Percentiles rank a stretch among this genome's conserved stretches.
Conservation (phyloP, 257 asterid genomes). For the Scutellaria barbata region DNA sequence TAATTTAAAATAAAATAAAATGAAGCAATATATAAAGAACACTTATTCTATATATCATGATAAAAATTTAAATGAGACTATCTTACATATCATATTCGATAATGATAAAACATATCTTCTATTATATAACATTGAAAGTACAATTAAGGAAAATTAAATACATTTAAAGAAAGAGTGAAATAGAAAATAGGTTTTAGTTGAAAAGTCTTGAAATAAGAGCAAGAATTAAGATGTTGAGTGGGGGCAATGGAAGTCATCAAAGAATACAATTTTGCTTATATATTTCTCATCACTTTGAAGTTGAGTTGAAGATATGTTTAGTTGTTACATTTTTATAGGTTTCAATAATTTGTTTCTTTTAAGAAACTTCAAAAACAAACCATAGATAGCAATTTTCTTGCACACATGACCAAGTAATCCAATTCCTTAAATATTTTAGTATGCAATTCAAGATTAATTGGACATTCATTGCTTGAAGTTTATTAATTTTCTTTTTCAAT, state of each 20-base stretch:
- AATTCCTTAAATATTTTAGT: not conserved
- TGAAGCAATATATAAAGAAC: not conserved
- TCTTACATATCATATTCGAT: too few species aligned
- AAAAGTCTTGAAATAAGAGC: too few species aligned
- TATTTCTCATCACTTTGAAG: slow-evolving; percentile 20
- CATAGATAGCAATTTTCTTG: slow-evolving; percentile 18
- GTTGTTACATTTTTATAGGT: slow-evolving; percentile 24
- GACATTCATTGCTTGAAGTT: too few species aligned
- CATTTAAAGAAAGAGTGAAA: too few species aligned
- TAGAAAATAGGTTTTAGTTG: too few species aligned
- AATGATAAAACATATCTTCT: too few species aligned
- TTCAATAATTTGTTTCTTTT: slow-evolving; percentile 29
- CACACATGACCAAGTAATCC: slow-evolving; percentile 22
- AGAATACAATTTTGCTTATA: not conserved
- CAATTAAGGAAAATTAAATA: too few species aligned
- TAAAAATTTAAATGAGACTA: too few species aligned
- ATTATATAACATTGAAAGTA: too few species aligned
- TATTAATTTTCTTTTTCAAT: too few species aligned
- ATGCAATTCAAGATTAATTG: not conserved
- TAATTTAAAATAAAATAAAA: not conserved
- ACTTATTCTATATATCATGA: not conserved
- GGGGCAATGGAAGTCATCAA: too few species aligned
- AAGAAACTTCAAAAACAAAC: slow-evolving; percentile 33
- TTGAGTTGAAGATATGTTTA: slow-evolving; percentile 18
- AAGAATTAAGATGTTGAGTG: too few species aligned